phyloP scores from a whole-genome alignment of 2,329 filamentous ascomycete species.

The Colletotrichum echinochloae region DNA sequence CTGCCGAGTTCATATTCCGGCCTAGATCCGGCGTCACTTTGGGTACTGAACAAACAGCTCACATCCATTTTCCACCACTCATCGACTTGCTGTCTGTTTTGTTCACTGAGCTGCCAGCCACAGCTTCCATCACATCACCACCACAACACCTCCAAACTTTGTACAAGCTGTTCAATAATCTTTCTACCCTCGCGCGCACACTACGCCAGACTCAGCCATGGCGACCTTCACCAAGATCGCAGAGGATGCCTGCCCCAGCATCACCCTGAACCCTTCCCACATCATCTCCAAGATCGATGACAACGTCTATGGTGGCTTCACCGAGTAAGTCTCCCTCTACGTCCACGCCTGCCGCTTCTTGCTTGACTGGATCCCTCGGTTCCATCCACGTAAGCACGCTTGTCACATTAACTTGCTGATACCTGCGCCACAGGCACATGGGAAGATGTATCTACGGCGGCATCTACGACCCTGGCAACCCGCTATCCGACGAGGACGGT shows the following conservation, averaged over 20 bases:
- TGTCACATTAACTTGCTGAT: constrained; percentile 11
- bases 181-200: too few species aligned
- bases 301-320: constrained; percentile 87
- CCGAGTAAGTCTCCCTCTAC: constrained; percentile 71
- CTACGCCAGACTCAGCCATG: constrained; percentile 59
- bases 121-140: constrained; percentile 13
- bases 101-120: constrained; percentile 21
- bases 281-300: constrained; percentile 80
- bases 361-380: not conserved
- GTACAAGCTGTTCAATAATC: not conserved
- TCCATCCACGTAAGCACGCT: not conserved
- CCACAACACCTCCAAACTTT: not conserved
- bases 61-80: constrained; percentile 39
- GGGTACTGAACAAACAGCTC: constrained; percentile 6
- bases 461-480: constrained; percentile 82
- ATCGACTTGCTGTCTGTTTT: constrained; percentile 22
- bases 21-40: constrained; percentile 30
- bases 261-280: constrained; percentile 73
- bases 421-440: constrained; percentile 73
- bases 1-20: constrained; percentile 38
- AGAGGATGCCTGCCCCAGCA: constrained; percentile 70
- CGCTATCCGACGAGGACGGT: constrained; percentile 78
- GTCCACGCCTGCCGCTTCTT: constrained; percentile 2
- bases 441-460: constrained; percentile 89
- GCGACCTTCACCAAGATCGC: constrained; percentile 78